phyloP scores from a whole-genome alignment of 2,329 filamentous ascomycete genomes.

The Teratosphaeria pseudoeucalypti region DNA sequence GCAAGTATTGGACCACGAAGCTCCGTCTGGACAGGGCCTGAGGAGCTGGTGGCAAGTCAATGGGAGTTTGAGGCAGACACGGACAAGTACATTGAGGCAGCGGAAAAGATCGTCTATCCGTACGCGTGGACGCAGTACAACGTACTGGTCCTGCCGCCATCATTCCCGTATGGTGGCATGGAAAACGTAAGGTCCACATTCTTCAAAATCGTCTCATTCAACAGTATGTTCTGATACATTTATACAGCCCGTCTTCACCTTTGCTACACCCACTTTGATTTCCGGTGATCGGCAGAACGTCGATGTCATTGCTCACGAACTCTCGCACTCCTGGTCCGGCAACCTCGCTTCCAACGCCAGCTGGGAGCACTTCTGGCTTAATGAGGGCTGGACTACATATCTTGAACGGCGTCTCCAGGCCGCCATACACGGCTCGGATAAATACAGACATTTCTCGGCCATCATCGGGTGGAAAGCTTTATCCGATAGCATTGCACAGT shows the following conservation, averaged over 20 bases:
- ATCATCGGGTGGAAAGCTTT: constrained; percentile 94
- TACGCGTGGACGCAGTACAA: constrained; percentile 97
- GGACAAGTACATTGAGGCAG: constrained; percentile 80
- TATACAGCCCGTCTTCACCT: constrained; percentile 60
- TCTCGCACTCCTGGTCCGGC: constrained; percentile 72
- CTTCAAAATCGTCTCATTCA: not conserved
- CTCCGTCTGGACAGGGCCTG: constrained; percentile 75
- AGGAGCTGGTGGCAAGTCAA: constrained; percentile 71
- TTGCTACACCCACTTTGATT: constrained; percentile 88
- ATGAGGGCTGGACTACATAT: constrained; percentile 88
- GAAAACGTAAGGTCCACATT: not conserved
- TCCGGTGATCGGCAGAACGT: constrained; percentile 76
- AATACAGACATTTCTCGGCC: constrained; percentile 83
- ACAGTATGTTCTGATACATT: not conserved
- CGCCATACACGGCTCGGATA: constrained; percentile 63
- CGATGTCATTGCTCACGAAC: constrained; percentile 87
- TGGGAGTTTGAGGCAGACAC: constrained; percentile 89
- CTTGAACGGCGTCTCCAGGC: constrained; percentile 77
- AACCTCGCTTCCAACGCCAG: constrained; percentile 70
- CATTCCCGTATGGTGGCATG: constrained; percentile 71
- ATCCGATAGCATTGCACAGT: constrained; percentile 66
- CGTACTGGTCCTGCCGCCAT: constrained; percentile 77
- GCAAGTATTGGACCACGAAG: constrained; percentile 82
- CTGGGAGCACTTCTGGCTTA: constrained; percentile 68
- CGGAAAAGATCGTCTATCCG: constrained; percentile 70